phyloP scores from a whole-genome alignment of 2,329 filamentous ascomycete species.

The Geosmithia flava region DNA sequence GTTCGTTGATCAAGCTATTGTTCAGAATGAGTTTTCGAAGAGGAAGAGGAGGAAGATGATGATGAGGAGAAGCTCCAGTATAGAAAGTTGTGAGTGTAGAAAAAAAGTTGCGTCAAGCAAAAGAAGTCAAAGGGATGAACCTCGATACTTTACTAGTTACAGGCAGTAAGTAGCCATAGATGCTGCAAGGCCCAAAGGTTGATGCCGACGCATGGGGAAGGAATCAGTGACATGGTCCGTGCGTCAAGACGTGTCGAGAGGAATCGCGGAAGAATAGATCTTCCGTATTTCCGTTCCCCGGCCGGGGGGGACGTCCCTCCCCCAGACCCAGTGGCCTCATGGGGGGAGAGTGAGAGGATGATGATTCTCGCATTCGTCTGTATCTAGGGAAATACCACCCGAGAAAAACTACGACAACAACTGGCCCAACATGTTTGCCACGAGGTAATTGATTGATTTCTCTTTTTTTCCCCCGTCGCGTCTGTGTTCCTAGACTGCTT shows the following conservation, averaged over 20 bases:
- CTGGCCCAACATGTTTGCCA: constrained; percentile 22
- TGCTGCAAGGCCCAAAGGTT: background rate
- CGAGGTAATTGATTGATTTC: constrained; percentile 16
- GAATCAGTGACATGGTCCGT: background rate
- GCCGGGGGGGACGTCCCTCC: no score
- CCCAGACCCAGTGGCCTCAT: no score
- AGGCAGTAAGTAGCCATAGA: background rate
- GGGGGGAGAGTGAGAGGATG: no score
- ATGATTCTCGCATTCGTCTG: background rate
- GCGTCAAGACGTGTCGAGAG: background rate
- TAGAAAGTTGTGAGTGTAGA: no score
- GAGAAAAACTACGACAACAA: background rate
- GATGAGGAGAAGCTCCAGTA: no score
- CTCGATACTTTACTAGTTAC: no score
- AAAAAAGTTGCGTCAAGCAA: no score
- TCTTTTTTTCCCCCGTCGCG: background rate
- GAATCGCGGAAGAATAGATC: background rate
- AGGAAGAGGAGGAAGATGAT: no score
- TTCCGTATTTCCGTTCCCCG: background rate
- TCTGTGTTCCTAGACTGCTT: background rate
- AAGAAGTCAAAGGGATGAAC: no score
- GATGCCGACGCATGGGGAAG: background rate
- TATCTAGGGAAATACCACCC: background rate
- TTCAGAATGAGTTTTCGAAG: no score
- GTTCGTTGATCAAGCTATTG: no score